Evolutionary conservation across 1,284 basidiomycete species (phyloP).

Genomic region (Bjerkandera adusta): DNA sequence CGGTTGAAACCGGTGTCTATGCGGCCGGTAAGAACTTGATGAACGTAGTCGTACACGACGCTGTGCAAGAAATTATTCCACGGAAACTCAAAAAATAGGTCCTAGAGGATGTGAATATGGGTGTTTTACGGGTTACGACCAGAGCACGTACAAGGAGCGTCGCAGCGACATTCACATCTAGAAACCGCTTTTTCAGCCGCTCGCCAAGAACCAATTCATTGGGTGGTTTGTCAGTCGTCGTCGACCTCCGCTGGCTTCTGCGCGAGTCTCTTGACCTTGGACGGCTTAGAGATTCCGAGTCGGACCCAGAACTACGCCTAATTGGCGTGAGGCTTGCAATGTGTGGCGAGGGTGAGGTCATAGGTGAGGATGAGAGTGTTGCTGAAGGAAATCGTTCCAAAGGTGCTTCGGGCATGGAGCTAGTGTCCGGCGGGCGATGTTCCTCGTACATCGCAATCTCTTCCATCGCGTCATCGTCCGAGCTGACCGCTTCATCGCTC

Average conservation of each 20-base stretch:
- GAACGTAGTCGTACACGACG: constrained; percentile 94
- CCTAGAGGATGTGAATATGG: constrained; percentile 40
- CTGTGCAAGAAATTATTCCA: constrained; percentile 99
- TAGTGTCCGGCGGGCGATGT: constrained; percentile 17
- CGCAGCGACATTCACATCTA: constrained; percentile 70
- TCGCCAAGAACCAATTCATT: constrained; percentile 62
- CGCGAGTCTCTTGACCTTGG: constrained; percentile 45
- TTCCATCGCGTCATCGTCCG: constrained; percentile 74
- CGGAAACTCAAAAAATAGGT: constrained; percentile 93
- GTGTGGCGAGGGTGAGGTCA: constrained; percentile 23
- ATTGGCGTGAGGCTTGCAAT: constrained; percentile 8
- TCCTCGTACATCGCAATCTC: constrained; percentile 74
- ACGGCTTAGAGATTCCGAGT: constrained; percentile 35
- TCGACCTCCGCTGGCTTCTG: constrained; percentile 47
- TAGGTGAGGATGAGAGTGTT: constrained; percentile 20
- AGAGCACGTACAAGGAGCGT: constrained; percentile 65
- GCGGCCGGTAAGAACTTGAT: constrained; percentile 91
- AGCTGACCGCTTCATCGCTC: constrained; percentile 62
- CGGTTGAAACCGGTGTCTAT: constrained; percentile 77
- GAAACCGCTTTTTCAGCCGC: constrained; percentile 71
- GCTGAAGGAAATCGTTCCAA: constrained; percentile 23
- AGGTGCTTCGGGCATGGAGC: constrained; percentile 21
- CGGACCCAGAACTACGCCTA: constrained; percentile 29
- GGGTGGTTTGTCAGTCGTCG: constrained; percentile 10
- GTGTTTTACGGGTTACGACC: background rate